phyloP scores from a whole-genome alignment of 1,139 yeast genomes.

The Protomyces inundatus region DNA sequence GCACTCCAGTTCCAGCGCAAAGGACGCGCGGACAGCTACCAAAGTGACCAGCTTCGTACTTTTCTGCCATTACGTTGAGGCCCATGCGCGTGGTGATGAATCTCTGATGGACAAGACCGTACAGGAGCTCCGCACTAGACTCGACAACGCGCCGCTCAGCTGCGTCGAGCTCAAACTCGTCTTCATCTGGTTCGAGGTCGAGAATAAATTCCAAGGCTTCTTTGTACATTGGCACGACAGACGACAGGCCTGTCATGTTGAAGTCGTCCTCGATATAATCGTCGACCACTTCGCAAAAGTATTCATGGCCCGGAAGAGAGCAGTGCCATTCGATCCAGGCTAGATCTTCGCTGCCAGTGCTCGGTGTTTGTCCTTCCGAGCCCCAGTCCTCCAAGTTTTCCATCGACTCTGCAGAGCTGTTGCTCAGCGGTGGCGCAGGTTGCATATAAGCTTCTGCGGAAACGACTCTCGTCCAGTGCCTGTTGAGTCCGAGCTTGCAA shows the following conservation, averaged over 20 bases:
- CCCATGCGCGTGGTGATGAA: conserved; percentile 87
- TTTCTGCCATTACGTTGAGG: conserved; percentile 77
- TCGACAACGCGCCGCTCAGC: conserved; percentile 65
- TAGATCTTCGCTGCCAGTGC: conserved; percentile 10
- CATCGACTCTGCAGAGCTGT: background rate
- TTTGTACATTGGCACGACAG: conserved; percentile 82
- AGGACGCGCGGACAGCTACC: conserved; percentile 87
- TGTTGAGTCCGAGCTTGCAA: no score
- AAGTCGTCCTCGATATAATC: conserved; percentile 96
- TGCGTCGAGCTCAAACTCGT: conserved; percentile 38
- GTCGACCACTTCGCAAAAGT: conserved; percentile 84
- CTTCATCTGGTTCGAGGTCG: conserved; percentile 57
- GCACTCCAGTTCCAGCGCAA: conserved; percentile 86
- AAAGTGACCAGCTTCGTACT: conserved; percentile 81
- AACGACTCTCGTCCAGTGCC: no score
- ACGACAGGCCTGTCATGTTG: conserved; percentile 81
- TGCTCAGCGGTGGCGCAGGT: background rate
- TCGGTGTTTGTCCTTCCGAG: conserved; percentile 18
- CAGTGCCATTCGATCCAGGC: conserved; percentile 80
- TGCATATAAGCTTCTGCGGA: no score
- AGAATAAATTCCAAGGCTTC: conserved; percentile 87
- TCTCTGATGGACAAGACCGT: conserved; percentile 91
- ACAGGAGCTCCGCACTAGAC: conserved; percentile 83
- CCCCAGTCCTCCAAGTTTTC: conserved; percentile 15
- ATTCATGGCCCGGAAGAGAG: conserved; percentile 82